Conservation (phyloP, 2,329 filamentous ascomycete species). For the Sporothrix phasma region DNA sequence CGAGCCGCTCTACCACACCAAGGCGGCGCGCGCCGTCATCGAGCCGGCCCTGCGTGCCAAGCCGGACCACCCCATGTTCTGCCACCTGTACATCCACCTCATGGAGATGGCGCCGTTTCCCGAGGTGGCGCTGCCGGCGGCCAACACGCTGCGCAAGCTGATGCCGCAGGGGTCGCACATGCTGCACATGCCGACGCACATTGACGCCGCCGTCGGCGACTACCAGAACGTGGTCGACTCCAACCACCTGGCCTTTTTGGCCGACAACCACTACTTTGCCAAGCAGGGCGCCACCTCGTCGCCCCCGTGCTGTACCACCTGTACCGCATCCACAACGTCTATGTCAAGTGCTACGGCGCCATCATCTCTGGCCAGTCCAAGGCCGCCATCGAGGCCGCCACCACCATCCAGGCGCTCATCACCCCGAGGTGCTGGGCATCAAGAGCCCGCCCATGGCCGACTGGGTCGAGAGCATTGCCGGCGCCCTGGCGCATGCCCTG, state of each 20-base stretch:
- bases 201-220: conserved; percentile 9
- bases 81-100: conserved; percentile 46
- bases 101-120: conserved; percentile 14
- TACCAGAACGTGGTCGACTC: conserved; percentile 11
- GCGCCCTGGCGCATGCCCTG: conserved; percentile 42
- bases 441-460: conserved; percentile 45
- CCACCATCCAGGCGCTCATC: conserved; percentile 26
- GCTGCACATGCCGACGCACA: conserved; percentile 10
- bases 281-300: conserved; percentile 26
- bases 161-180: conserved; percentile 2
- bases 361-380: conserved; percentile 45
- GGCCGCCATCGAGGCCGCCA: conserved; percentile 31
- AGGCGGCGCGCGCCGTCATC: conserved; percentile 47
- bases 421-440: conserved; percentile 36
- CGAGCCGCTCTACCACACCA: conserved; percentile 40
- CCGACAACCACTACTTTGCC: conserved; percentile 32
- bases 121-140: neutral
- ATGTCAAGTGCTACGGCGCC: conserved; percentile 46
- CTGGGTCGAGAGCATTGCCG: conserved; percentile 44
- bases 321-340: conserved; percentile 46
- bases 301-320: conserved; percentile 43
- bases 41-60: conserved; percentile 47
- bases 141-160: conserved; percentile 1
- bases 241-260: conserved; percentile 8
- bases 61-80: conserved; percentile 50